Base-by-base conservation (phyloP, 2,329 filamentous ascomycete species). In the Aspergillus thermomutatus region DNA sequence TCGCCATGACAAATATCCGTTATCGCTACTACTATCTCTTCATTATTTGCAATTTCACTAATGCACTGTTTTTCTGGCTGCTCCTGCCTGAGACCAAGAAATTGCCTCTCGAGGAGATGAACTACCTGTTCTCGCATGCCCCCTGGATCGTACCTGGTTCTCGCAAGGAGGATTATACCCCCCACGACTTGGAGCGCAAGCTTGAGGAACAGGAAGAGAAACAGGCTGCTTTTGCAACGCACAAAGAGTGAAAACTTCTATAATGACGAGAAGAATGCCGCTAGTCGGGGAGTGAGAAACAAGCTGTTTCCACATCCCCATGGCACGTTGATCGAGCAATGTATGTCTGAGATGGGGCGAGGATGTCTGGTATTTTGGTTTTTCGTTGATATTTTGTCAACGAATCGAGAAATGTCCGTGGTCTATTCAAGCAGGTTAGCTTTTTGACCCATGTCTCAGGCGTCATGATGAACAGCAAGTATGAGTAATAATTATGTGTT, bases 41-140 rank as follows among this genome's bases (percentile, higher is more conserved):
- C 68, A 77, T 83, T 53, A 74, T 89, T 31, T 88, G 87, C 71
- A 90, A 90, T 69, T 83, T 88, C 65, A 87, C 84, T 26, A 87
- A 87, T 61, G 84, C 84, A 0, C 27, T 87, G 28, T 87, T 86
- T 75, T 90, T 90, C 77, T 90, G 84, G 79, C 77, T 81, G 2
- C 72, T 89, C 50, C 77, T 89, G 43, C 87, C 87, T 0, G 87
- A 89, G 73, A 90, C 87, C 0, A 81, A 81, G 53, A 83, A 81
- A 62, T 76, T 85, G 17, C 73, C 86, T 0, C 78, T 89, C 1
- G 87, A 89, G 66, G 86, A 88, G 72, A 88, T 88, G 86, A 84
- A 86, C 62, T 81, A 83, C 55, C 76, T 88, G 47, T 88, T 88
- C 70, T 82, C 80, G n/a, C 78, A 87, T 65, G 83, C 86, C 0